Percentiles rank a stretch among this genome's conserved stretches.
Conservation (phyloP, 2,329 filamentous ascomycete genomes). For the Clarireedia hainanense region DNA sequence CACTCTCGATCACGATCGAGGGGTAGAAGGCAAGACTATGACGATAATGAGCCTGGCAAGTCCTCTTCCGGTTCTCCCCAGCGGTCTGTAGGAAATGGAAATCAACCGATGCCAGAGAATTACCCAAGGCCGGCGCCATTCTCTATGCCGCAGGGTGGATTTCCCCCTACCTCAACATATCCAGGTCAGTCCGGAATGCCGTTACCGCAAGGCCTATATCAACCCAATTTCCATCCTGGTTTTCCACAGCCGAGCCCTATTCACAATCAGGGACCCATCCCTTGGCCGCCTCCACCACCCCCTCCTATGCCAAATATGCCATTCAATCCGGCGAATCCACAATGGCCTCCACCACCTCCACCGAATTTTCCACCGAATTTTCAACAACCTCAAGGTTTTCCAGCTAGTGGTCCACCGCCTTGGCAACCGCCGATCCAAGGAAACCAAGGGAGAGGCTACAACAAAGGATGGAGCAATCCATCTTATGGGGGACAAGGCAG, state of each 20-base stretch:
- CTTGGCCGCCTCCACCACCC: conserved; percentile 19
- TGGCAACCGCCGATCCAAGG: conserved; percentile 18
- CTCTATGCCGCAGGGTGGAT: neutral
- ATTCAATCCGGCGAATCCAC: conserved; percentile 5
- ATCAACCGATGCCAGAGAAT: conserved; percentile 7
- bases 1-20: conserved; percentile 16
- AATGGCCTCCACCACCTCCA: conserved; percentile 11
- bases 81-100: conserved; percentile 8
- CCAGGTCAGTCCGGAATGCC: conserved; percentile 12
- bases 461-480: conserved; percentile 21
- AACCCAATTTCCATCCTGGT: conserved; percentile 20
- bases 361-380: conserved; percentile 6
- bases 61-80: neutral
- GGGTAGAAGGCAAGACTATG: conserved; percentile 12
- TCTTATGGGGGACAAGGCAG: conserved; percentile 13
- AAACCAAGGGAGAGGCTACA: conserved; percentile 18
- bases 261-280: conserved; percentile 10
- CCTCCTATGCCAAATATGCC: conserved; percentile 15
- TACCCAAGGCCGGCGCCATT: neutral
- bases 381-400: conserved; percentile 14
- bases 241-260: conserved; percentile 19
- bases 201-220: conserved; percentile 8
- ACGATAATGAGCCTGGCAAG: neutral
- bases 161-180: neutral
- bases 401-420: conserved; percentile 17